Evolutionary conservation across 257 asterid species (phyloP).

Genomic region (Rehmannia glutinosa): DNA sequence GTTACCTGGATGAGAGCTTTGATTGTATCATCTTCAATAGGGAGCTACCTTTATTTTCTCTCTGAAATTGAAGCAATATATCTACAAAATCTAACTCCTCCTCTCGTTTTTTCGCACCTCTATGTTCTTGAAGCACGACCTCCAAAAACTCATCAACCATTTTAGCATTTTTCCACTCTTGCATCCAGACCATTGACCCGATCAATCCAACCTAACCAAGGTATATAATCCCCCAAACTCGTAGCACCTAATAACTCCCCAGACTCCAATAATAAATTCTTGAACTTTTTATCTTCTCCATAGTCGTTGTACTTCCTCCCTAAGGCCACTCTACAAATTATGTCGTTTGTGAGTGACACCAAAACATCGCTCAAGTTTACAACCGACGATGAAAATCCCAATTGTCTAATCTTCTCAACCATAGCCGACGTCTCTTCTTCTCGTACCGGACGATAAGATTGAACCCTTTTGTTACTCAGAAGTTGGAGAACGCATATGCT

Average conservation of each 20-base stretch:
- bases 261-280: slow-evolving; percentile 1
- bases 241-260: slow-evolving; percentile 23
- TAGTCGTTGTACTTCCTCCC: slow-evolving; percentile 37
- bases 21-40: neutral
- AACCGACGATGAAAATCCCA: neutral
- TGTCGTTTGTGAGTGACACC: slow-evolving; percentile 14
- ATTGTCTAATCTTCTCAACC: slow-evolving; percentile 29
- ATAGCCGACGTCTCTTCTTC: slow-evolving; percentile 34
- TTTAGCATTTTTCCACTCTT: slow-evolving; percentile 24
- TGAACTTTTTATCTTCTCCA: slow-evolving; percentile 15
- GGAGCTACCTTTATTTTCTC: neutral
- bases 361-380: slow-evolving; percentile 25
- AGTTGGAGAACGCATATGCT: slow-evolving; percentile 38
- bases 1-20: neutral
- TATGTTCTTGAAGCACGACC: slow-evolving; percentile 26
- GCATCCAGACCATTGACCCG: slow-evolving; percentile 25
- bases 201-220: slow-evolving; percentile 37
- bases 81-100: slow-evolving; percentile 36
- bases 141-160: slow-evolving; percentile 33
- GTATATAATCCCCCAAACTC: slow-evolving; percentile 26
- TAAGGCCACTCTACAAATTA: slow-evolving; percentile 30
- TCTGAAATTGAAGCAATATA: slow-evolving; percentile 36
- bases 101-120: neutral
- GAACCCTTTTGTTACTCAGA: slow-evolving; percentile 37
- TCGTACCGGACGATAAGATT: slow-evolving; percentile 19